phyloP scores from a whole-genome alignment of 75 land plant species.

The Adiantum capillusveneris region DNA sequence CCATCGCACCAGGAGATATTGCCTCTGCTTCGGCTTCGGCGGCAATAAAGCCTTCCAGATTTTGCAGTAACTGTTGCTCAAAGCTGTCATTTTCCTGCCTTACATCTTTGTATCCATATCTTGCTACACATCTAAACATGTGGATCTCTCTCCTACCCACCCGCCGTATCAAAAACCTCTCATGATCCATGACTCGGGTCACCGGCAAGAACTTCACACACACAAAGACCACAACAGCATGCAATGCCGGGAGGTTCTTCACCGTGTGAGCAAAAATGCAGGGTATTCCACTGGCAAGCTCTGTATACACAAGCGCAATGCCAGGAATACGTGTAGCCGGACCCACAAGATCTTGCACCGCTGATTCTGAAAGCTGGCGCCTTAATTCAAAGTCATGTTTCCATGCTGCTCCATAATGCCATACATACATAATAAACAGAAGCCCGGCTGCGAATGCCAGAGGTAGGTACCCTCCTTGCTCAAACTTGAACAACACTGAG shows the following conservation, averaged over 20 bases:
- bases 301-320: conserved; percentile 53
- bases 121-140: conserved; percentile 48
- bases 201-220: conserved; percentile 55
- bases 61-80: conserved; percentile 31
- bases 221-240: conserved; percentile 50
- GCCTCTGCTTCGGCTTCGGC: conserved; percentile 5
- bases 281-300: conserved; percentile 59
- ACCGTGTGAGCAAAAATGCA: conserved; percentile 51
- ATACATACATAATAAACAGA: conserved; percentile 41
- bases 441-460: conserved; percentile 41
- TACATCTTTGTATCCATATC: conserved; percentile 54
- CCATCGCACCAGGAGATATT: neutral
- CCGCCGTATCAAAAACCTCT: conserved; percentile 42
- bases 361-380: conserved; percentile 35
- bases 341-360: conserved; percentile 14
- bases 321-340: conserved; percentile 37
- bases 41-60: conserved; percentile 32
- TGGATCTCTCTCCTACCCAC: conserved; percentile 34
- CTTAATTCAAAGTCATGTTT: conserved; percentile 38
- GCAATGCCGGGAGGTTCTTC: conserved; percentile 42
- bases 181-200: conserved; percentile 29
- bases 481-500: conserved; percentile 32
- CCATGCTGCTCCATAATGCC: conserved; percentile 49
- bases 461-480: conserved; percentile 45
- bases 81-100: conserved; percentile 24